Percentiles rank a stretch among this genome's conserved stretches.
These are phyloP conservation scores for Grosmannia serpens DNA, from an alignment of 2,329 filamentous ascomycete genomes.

Conservation along the genomic window DNA sequence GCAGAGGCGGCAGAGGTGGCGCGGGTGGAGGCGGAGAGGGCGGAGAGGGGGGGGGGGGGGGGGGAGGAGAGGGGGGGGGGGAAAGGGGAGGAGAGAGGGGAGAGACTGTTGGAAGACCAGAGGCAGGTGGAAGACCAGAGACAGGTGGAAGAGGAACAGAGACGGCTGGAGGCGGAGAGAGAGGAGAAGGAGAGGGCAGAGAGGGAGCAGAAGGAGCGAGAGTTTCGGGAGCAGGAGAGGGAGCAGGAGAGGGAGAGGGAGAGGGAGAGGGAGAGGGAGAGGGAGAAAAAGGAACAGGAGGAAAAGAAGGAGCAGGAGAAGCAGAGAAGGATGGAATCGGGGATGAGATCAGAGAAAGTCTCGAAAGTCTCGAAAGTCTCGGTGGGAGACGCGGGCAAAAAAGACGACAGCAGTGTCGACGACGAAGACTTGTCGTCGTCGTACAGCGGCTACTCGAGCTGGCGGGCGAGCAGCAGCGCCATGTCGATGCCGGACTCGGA, in stretches of 20 bases:
- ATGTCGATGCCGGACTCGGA: background rate
- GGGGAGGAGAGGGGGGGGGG: background rate
- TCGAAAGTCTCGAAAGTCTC: no score
- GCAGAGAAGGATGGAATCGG: background rate
- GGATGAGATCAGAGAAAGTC: no score
- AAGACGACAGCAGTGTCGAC: background rate
- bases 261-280: background rate
- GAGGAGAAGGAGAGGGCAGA: background rate
- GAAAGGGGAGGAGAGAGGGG: background rate
- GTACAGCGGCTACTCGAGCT: slow-evolving; percentile 4
- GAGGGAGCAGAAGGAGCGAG: background rate
- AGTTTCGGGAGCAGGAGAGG: background rate
- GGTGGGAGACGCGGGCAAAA: background rate
- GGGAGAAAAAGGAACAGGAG: background rate
- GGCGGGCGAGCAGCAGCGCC: slow-evolving; percentile 1
- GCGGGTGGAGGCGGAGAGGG: background rate
- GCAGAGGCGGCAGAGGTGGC: no score
- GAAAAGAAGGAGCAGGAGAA: background rate
- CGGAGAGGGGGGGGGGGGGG: background rate
- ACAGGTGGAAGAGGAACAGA: background rate
- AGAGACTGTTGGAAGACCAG: background rate
- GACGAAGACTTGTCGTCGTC: slow-evolving; percentile 4
- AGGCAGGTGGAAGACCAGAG: background rate
- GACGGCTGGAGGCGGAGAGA: background rate
- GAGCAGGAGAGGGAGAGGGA: background rate